A percentile compares a stretch with the other conserved stretches of the same genome.
These are phyloP conservation scores for Fusarium gaditjirri DNA, from an alignment of 2,329 filamentous ascomycete genomes.

Conservation along the genomic window DNA sequence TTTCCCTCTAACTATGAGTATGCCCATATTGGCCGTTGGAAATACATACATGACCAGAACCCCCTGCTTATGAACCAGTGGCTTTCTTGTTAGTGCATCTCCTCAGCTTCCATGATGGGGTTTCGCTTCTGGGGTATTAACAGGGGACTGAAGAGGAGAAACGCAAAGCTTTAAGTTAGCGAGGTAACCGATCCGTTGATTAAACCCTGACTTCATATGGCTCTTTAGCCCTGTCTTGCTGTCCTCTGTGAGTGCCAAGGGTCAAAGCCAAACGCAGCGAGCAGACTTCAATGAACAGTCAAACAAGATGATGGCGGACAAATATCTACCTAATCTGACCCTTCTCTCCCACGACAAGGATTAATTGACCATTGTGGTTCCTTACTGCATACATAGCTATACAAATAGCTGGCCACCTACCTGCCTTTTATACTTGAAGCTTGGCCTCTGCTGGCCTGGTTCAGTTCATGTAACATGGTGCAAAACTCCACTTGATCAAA, in stretches of 20 bases:
- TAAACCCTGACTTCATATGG: background rate
- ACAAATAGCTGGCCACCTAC: slow-evolving; percentile 1
- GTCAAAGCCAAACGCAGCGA: background rate
- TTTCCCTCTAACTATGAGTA: background rate
- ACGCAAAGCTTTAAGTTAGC: background rate
- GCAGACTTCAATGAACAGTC: background rate
- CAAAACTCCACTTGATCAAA: slow-evolving; percentile 30
- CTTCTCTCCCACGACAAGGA: background rate
- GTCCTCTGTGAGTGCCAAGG: background rate
- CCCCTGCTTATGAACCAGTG: background rate
- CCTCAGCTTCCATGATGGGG: slow-evolving; percentile 3
- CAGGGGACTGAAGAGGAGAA: slow-evolving; percentile 5
- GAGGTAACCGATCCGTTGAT: background rate
- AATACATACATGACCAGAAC: background rate
- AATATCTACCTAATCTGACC: background rate
- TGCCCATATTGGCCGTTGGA: background rate
- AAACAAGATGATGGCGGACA: background rate
- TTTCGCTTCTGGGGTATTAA: slow-evolving; percentile 12
- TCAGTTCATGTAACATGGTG: slow-evolving; percentile 10
- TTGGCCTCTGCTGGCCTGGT: slow-evolving; percentile 1
- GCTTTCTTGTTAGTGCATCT: slow-evolving; percentile 1
- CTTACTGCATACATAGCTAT: background rate
- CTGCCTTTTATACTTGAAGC: background rate
- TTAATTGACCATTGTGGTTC: background rate
- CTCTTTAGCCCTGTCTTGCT: background rate